Evolutionary conservation across 164 flowering plant species (phyloP).

Genomic region (Magnolia sinica): DNA sequence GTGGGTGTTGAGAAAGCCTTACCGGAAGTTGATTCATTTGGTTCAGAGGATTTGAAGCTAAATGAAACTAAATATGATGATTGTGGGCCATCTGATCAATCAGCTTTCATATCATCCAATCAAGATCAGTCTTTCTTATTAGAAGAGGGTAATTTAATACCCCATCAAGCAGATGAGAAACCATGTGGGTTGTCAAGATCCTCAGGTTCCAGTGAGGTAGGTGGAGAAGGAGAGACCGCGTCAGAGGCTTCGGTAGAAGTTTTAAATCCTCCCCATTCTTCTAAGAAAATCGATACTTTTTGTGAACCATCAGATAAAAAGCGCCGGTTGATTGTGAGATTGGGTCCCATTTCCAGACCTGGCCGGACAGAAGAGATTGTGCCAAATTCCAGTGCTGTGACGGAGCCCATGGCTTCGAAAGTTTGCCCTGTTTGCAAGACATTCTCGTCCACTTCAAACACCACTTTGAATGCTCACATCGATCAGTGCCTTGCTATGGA

Average conservation of each 20-base stretch:
- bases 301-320: slow-evolving; percentile 6
- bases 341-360: slow-evolving; percentile 23
- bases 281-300: neutral
- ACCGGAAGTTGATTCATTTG: neutral
- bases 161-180: neutral
- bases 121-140: neutral
- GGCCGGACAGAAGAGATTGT: slow-evolving; percentile 42
- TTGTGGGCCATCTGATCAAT: slow-evolving; percentile 1
- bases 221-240: slow-evolving; percentile 1
- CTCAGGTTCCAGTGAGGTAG: neutral
- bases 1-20: neutral
- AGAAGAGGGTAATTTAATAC: neutral
- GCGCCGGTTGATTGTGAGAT: slow-evolving; percentile 16
- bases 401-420: slow-evolving; percentile 75
- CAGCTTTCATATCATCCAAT: neutral
- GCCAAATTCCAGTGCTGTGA: slow-evolving; percentile 23
- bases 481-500: slow-evolving; percentile 83
- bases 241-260: slow-evolving; percentile 1
- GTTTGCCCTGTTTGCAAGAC: slow-evolving; percentile 91
- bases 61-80: neutral
- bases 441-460: slow-evolving; percentile 83
- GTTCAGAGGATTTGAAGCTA: slow-evolving; percentile 1
- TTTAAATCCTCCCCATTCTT: neutral
- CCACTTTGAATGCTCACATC: slow-evolving; percentile 96
- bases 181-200: neutral